phyloP scores from a whole-genome alignment of 352 stramenopile genomes.

The Phytophthora cryptogea region DNA sequence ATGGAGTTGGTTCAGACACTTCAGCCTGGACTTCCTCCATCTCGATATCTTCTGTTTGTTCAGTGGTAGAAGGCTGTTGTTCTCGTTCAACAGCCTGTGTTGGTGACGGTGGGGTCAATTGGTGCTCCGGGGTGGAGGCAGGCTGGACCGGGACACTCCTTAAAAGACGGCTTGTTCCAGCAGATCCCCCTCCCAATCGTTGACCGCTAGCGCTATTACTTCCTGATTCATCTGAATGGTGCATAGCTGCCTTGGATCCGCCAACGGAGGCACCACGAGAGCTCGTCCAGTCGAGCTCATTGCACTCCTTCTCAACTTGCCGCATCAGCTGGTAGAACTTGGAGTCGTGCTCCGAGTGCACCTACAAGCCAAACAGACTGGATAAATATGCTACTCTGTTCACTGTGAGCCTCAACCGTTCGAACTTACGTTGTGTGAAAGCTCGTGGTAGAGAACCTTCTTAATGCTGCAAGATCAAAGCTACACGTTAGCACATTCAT shows the following conservation, averaged over 20 bases:
- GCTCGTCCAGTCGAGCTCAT: conserved; percentile 74
- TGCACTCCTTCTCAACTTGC: conserved; percentile 72
- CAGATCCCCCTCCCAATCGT: conserved; percentile 45
- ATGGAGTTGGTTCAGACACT: not conserved
- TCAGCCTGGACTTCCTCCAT: conserved; percentile 18
- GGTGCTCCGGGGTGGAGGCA: not conserved
- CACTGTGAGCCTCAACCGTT: not conserved
- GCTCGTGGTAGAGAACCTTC: conserved; percentile 95
- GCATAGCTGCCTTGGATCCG: conserved; percentile 21
- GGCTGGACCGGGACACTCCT: not conserved
- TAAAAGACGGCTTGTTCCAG: conserved; percentile 38
- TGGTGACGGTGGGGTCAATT: not conserved
- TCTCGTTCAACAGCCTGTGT: not conserved
- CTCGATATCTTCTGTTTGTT: conserved; percentile 13
- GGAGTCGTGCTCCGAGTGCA: conserved; percentile 76
- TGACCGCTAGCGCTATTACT: conserved; percentile 18
- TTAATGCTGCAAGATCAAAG: conserved; percentile 63
- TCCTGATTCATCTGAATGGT: conserved; percentile 16
- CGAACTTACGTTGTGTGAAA: conserved; percentile 91
- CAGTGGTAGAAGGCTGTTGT: not conserved
- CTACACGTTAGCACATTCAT: not conserved
- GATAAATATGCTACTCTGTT: not conserved
- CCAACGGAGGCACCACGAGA: conserved; percentile 44
- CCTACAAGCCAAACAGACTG: conserved; percentile 28
- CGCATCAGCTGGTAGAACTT: conserved; percentile 88